These are phyloP conservation scores for Magnusiomyces ingens DNA, from an alignment of 1,139 yeast genomes.

Conservation along the genomic window DNA sequence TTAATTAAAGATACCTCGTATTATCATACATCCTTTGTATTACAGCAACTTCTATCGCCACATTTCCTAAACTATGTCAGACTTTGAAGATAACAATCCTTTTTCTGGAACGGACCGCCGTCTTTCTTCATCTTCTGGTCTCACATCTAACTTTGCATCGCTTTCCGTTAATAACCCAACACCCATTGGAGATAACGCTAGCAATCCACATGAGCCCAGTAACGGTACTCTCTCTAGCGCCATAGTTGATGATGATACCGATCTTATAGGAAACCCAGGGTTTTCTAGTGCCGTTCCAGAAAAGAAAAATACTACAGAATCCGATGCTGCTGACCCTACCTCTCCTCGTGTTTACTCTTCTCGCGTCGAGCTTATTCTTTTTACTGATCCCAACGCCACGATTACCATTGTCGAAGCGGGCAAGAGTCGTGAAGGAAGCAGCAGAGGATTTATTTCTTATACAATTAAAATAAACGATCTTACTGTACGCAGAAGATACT, in stretches of 20 bases:
- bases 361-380: slow-evolving; percentile 34
- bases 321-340: slow-evolving; percentile 6
- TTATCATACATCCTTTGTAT: not conserved
- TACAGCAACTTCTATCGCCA: not conserved
- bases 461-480: slow-evolving; percentile 58
- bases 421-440: slow-evolving; percentile 70
- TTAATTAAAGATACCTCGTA: not conserved
- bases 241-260: slow-evolving; percentile 1
- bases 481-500: slow-evolving; percentile 73
- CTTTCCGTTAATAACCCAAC: slow-evolving; percentile 4
- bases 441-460: slow-evolving; percentile 69
- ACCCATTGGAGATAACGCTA: slow-evolving; percentile 5
- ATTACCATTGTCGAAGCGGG: slow-evolving; percentile 68
- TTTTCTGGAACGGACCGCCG: slow-evolving; percentile 35
- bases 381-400: slow-evolving; percentile 32
- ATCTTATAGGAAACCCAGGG: slow-evolving; percentile 8
- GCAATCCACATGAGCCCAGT: not conserved
- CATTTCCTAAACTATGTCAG: slow-evolving; percentile 26
- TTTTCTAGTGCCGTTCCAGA: slow-evolving; percentile 10
- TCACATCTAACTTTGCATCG: slow-evolving; percentile 15
- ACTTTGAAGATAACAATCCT: slow-evolving; percentile 41
- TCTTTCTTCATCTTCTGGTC: slow-evolving; percentile 14
- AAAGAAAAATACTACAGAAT: slow-evolving; percentile 14
- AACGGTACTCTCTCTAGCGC: not conserved
- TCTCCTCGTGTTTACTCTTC: slow-evolving; percentile 26